Conservation (phyloP, 768 basidiomycete species). For the Boletus rubescentipes region DNA sequence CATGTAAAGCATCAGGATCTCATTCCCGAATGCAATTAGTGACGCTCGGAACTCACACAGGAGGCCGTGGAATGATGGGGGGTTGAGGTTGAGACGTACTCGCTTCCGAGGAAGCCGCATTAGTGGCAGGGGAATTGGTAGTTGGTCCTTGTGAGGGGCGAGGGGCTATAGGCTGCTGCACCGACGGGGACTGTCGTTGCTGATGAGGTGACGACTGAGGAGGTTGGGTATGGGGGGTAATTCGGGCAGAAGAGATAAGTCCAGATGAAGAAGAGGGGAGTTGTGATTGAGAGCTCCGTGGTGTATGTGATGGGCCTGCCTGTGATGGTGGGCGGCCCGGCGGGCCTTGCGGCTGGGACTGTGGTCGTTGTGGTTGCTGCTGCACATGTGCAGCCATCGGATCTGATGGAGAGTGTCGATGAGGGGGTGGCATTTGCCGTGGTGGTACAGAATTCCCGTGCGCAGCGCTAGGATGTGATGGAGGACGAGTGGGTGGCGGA, state of each 20-base stretch:
- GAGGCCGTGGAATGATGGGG: constrained; percentile 26
- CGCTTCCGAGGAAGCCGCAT: constrained; percentile 28
- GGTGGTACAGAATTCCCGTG: constrained; percentile 33
- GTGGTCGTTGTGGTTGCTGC: constrained; percentile 50
- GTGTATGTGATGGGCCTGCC: constrained; percentile 47
- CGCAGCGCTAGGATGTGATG: constrained; percentile 39
- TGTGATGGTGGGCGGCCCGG: constrained; percentile 53
- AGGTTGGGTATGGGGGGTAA: constrained; percentile 35
- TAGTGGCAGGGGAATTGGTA: constrained; percentile 23
- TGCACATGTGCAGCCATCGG: constrained; percentile 40
- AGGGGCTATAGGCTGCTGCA: constrained; percentile 38
- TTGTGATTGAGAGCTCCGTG: constrained; percentile 39
- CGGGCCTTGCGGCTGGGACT: constrained; percentile 55
- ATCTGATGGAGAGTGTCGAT: constrained; percentile 51
- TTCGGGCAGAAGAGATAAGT: constrained; percentile 29
- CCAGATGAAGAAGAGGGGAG: constrained; percentile 33
- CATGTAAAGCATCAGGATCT: constrained; percentile 18
- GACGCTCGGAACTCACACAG: constrained; percentile 29
- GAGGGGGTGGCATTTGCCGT: constrained; percentile 35
- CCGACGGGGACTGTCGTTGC: constrained; percentile 34
- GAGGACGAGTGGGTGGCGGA: constrained; percentile 42
- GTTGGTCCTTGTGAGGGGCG: constrained; percentile 33
- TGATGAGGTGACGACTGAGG: constrained; percentile 34
- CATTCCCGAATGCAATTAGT: neutral
- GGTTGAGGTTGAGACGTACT: constrained; percentile 35